These are phyloP conservation scores for Hypoxylon fuscum DNA, from an alignment of 495 filamentous ascomycete species.

Conservation along the genomic window DNA sequence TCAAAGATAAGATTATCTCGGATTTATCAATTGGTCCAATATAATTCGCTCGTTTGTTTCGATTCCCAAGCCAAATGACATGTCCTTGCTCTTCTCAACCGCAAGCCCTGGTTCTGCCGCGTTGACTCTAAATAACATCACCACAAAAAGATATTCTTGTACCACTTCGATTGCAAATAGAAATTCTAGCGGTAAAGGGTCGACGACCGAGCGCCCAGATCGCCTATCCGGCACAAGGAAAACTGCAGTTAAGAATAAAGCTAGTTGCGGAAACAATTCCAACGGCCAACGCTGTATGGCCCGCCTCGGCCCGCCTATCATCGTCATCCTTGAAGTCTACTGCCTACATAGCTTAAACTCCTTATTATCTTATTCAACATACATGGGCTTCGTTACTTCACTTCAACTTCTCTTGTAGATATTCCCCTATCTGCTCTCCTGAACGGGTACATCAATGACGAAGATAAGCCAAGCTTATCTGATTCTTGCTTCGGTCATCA, in stretches of 20 bases:
- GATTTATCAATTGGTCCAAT: conserved; percentile 45
- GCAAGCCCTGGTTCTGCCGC: conserved; percentile 1
- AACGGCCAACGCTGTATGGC: background rate
- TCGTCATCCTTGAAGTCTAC: background rate
- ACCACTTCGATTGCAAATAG: conserved; percentile 23
- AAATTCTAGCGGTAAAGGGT: conserved; percentile 34
- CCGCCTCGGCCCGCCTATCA: conserved; percentile 18
- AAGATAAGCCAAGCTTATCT: conserved; percentile 63
- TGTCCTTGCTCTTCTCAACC: conserved; percentile 37
- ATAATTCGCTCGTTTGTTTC: conserved; percentile 39
- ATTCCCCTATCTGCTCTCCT: conserved; percentile 24
- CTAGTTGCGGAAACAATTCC: too few relatives aligned
- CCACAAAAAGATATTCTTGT: conserved; percentile 8
- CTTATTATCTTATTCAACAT: conserved; percentile 22
- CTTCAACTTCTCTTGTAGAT: conserved; percentile 22
- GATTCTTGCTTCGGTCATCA: conserved; percentile 59
- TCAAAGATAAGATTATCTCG: conserved; percentile 46
- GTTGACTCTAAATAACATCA: conserved; percentile 21
- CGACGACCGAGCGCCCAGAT: conserved; percentile 10
- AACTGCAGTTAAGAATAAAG: background rate
- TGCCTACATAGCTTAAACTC: conserved; percentile 12
- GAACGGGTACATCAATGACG: conserved; percentile 54
- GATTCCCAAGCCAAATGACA: conserved; percentile 40
- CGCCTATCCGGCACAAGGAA: background rate
- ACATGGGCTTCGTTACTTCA: conserved; percentile 28